phyloP scores from a whole-genome alignment of 305 asterid species.

The Solanum chacoense region DNA sequence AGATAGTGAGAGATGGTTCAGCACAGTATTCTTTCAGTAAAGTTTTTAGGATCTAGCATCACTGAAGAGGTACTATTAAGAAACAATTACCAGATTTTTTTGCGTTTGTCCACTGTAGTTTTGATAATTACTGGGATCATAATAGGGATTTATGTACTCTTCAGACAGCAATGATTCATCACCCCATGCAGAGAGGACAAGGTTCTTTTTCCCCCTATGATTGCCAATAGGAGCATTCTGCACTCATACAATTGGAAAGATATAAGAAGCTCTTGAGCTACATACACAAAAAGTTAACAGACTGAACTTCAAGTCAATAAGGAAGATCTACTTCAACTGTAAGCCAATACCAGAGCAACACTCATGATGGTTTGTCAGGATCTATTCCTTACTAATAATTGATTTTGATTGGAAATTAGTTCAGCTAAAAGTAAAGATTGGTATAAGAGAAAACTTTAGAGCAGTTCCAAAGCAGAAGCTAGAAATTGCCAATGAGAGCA shows the following conservation, averaged over 20 bases:
- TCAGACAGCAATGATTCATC: conserved; percentile 82
- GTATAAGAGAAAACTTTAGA: not conserved
- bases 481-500: not conserved
- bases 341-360: not conserved
- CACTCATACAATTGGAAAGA: conserved; percentile 14
- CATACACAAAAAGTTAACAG: not conserved
- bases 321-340: not conserved
- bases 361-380: not conserved
- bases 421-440: not conserved
- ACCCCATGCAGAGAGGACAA: conserved; percentile 89
- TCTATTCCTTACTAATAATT: not conserved
- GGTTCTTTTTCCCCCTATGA: conserved; percentile 84
- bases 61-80: not conserved
- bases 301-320: not conserved
- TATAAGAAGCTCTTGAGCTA: not conserved
- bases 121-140: conserved; percentile 42
- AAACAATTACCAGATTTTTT: conserved; percentile 58
- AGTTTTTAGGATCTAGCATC: not conserved
- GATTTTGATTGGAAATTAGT: not conserved
- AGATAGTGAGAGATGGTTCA: conserved; percentile 9
- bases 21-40: conserved; percentile 8
- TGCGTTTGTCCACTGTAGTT: conserved; percentile 65
- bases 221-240: conserved; percentile 77
- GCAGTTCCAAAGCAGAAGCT: not conserved
- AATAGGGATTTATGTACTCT: conserved; percentile 61